phyloP scores from a whole-genome alignment of 371 early-diverging fungal species.

The Mortierella sp. region DNA sequence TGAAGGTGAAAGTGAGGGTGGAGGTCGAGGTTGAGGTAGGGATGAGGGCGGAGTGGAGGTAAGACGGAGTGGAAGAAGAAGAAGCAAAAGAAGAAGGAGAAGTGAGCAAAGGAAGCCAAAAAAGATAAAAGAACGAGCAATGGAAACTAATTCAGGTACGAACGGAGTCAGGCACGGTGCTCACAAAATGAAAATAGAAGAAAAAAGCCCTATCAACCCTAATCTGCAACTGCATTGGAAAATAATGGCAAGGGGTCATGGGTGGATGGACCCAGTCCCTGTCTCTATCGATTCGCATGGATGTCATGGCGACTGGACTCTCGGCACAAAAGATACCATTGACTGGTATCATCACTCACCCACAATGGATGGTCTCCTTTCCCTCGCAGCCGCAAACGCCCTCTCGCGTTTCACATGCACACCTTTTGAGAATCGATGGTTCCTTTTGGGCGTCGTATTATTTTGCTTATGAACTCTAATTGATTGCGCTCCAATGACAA shows the following conservation, averaged over 20 bases:
- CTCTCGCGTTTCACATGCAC: no score
- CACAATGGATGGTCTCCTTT: no score
- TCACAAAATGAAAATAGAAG: neutral
- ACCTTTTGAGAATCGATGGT: no score
- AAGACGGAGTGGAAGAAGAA: neutral
- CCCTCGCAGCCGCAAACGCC: no score
- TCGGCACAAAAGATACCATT: no score
- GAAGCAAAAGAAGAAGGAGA: neutral
- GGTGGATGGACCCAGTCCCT: neutral
- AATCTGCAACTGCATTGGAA: neutral
- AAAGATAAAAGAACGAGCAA: neutral
- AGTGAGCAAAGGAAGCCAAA: neutral
- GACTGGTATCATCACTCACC: no score
- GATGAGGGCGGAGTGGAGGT: neutral
- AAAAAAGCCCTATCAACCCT: neutral
- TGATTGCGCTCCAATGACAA: no score
- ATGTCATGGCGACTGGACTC: no score
- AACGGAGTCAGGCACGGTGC: neutral
- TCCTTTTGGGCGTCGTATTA: no score
- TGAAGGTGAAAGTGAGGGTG: neutral
- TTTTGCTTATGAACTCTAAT: no score
- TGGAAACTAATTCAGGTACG: neutral
- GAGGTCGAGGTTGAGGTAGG: neutral
- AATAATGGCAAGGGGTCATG: neutral
- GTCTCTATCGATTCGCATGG: no score